Evolutionary conservation across 768 basidiomycete genomes (phyloP), one percentile per base, ranked within the genome.

Genomic region (Lactifluus pinguis): DNA sequence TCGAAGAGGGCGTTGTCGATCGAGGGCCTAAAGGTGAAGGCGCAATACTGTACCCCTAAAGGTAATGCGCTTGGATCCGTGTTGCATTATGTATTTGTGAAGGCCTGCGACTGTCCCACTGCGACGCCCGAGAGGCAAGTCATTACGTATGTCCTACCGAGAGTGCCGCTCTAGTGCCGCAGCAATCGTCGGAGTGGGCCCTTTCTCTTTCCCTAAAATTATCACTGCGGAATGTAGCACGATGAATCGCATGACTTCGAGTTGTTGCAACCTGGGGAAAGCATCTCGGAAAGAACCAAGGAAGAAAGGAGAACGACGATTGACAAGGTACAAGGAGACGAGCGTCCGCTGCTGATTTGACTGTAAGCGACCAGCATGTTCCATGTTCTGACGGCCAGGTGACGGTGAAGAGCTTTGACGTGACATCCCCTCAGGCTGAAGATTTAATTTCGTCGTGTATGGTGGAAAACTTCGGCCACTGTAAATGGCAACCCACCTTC

Each of bases 121-220:
- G 44, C 32, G 53, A 38, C 39, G 56, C 61, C 56, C 61, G 47
- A 57, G 19, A 48, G 19, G 8, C n/a, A 38, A n/a, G 32, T 8
- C 25, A 25, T 39, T 55, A 36, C 30, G 49, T 32, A 50, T 11
- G 25, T n/a, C 29, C 48, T 41, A 36, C 30, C 32, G 11, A 32
- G 30, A 49, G 50, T 4, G 45, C 61, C 61, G 10, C 47, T 39
- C 25, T 58, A 39, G 10, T 17, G 19, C 61, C 61, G 56, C 51
- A 34, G 30, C 3, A 17, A 30, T 25, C 42, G 61, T 53, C 60
- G 42, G 36, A 29, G 25, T 29, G 34, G 13, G 36, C 25, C 14
- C 14, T 19, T 48, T 30, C 49, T 53, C 47, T 42, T 56, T 49
- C 38, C 39, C 44, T 41, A 32, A 34, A 34, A 25, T 15, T 25